Percentiles rank a stretch among this genome's conserved stretches.
Conservation (phyloP, 257 asterid genomes). For the Rubia yunnanensis region DNA sequence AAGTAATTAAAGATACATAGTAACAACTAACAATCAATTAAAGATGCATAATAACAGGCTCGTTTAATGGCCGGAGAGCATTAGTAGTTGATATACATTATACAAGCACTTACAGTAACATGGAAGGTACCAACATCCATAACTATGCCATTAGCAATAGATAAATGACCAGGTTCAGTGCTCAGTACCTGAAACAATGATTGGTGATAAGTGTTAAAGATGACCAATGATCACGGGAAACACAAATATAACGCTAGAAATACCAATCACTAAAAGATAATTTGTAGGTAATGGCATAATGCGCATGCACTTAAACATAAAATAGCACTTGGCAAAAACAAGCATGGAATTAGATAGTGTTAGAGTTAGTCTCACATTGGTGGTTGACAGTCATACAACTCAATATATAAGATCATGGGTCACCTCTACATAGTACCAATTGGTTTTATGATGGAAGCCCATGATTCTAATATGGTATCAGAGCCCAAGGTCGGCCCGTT, state of each 20-base stretch:
- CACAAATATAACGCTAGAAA: neutral
- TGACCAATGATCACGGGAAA: neutral
- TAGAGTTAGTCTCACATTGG: too few species aligned
- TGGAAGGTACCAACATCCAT: slow-evolving; percentile 55
- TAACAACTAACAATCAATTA: neutral
- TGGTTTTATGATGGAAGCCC: too few species aligned
- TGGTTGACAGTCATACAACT: too few species aligned
- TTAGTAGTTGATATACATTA: neutral
- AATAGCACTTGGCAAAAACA: neutral
- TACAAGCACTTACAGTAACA: slow-evolving; percentile 54
- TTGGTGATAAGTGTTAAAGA: neutral
- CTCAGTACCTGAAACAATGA: slow-evolving; percentile 62
- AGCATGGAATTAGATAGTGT: neutral
- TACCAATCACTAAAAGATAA: neutral
- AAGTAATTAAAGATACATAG: neutral
- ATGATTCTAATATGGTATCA: too few species aligned
- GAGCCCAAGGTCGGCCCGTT: too few species aligned
- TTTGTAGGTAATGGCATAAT: neutral
- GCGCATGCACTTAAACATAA: neutral
- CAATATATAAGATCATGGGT: too few species aligned
- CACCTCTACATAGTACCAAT: too few species aligned
- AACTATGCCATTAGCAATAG: slow-evolving; percentile 70
- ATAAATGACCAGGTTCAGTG: slow-evolving; percentile 56
- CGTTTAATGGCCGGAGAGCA: neutral
- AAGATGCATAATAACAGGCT: neutral